Conservation (phyloP, 1,284 basidiomycete genomes). For the Agaricales sp. region DNA sequence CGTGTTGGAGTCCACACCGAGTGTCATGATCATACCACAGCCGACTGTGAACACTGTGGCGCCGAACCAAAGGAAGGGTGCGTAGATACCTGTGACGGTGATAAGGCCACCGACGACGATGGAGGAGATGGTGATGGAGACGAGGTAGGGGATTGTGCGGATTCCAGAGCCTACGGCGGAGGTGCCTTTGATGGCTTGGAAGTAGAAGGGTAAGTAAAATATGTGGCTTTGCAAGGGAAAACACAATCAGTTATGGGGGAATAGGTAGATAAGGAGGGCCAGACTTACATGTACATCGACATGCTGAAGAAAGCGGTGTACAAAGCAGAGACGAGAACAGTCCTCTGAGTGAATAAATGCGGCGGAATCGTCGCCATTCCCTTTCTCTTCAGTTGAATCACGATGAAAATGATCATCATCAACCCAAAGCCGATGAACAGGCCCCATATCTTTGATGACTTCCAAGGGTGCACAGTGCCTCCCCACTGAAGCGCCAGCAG, state of each 20-base stretch:
- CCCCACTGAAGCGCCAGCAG: conserved; percentile 31
- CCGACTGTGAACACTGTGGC: conserved; percentile 24
- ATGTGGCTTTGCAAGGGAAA: conserved; percentile 6
- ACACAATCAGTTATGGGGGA: no score
- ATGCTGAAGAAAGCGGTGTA: conserved; percentile 29
- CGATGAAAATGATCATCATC: conserved; percentile 21
- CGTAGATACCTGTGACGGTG: conserved; percentile 26
- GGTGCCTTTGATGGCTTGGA: conserved; percentile 27
- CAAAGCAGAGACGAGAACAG: conserved; percentile 20
- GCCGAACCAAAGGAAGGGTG: conserved; percentile 23
- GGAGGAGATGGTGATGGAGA: conserved; percentile 22
- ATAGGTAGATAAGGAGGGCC: no score
- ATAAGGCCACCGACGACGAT: conserved; percentile 25
- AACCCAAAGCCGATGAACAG: conserved; percentile 27
- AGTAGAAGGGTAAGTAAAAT: conserved; percentile 29
- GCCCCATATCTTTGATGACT: conserved; percentile 14
- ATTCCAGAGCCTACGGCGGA: conserved; percentile 22
- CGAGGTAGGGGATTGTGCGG: conserved; percentile 8
- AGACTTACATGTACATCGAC: conserved; percentile 19
- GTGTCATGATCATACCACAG: conserved; percentile 30
- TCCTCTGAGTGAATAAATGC: conserved; percentile 17
- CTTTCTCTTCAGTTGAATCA: conserved; percentile 24
- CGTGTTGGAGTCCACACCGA: conserved; percentile 19
- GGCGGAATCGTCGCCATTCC: conserved; percentile 19
- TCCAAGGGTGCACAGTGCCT: conserved; percentile 28